A percentile compares a stretch with the other conserved stretches of the same genome.
Conservation (phyloP, 2,329 filamentous ascomycete species). For the Aspergillus novoparasiticus region DNA sequence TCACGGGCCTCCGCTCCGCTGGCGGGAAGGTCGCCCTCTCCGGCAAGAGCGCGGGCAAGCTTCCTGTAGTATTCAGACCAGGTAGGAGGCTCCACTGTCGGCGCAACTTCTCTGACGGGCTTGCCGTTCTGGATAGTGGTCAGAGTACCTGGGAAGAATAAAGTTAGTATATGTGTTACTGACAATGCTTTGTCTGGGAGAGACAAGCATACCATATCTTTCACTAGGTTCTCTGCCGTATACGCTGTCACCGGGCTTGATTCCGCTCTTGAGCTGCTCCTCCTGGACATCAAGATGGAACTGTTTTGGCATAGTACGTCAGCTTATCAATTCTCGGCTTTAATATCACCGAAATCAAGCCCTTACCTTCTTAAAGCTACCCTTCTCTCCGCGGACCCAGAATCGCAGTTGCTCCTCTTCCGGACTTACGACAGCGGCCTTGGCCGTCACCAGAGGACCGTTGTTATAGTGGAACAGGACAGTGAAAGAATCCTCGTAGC, state of each 20-base stretch:
- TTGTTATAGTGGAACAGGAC: conserved; percentile 67
- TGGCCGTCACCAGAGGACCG: conserved; percentile 68
- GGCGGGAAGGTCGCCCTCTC: conserved; percentile 57
- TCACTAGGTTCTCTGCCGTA: conserved; percentile 67
- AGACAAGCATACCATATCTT: conserved; percentile 53
- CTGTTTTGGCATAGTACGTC: conserved; percentile 17
- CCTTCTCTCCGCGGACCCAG: conserved; percentile 75
- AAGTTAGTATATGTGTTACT: background rate
- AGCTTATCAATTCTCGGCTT: background rate
- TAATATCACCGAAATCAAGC: too few relatives aligned
- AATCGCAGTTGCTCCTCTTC: conserved; percentile 72
- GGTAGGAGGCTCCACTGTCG: conserved; percentile 66
- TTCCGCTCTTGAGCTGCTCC: conserved; percentile 68
- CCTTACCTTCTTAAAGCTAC: conserved; percentile 71
- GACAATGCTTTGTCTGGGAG: background rate
- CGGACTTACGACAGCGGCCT: conserved; percentile 68
- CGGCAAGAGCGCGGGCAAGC: conserved; percentile 56
- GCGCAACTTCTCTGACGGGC: conserved; percentile 53
- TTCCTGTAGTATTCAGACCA: conserved; percentile 68
- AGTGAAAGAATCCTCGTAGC: conserved; percentile 56
- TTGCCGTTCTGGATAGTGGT: conserved; percentile 58
- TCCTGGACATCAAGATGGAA: conserved; percentile 73
- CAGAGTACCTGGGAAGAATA: conserved; percentile 45
- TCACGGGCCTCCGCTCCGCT: conserved; percentile 55
- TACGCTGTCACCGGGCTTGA: conserved; percentile 60